Conservation (phyloP, 768 basidiomycete genomes). For the Podaxis carcinomalis region DNA sequence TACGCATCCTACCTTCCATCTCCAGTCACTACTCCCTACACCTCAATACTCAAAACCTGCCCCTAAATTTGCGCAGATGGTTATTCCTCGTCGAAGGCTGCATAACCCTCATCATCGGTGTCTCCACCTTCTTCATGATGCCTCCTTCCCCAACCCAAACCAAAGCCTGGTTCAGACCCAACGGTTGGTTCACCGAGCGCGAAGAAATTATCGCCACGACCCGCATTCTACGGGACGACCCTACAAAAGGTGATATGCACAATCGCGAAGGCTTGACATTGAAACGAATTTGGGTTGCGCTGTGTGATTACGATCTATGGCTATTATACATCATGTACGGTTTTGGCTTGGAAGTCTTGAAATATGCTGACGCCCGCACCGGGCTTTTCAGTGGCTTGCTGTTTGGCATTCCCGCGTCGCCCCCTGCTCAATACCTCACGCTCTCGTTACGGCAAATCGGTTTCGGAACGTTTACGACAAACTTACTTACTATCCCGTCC, state of each 20-base stretch:
- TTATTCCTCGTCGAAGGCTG: slow-evolving; percentile 50
- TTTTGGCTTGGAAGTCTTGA: neutral
- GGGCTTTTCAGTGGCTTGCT: slow-evolving; percentile 37
- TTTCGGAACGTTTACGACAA: slow-evolving; percentile 58
- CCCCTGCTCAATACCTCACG: slow-evolving; percentile 55
- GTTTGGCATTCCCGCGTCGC: slow-evolving; percentile 45
- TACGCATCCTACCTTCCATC: slow-evolving; percentile 9
- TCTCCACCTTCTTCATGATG: slow-evolving; percentile 53
- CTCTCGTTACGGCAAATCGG: slow-evolving; percentile 53
- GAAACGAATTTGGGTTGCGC: slow-evolving; percentile 45
- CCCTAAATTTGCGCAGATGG: slow-evolving; percentile 30
- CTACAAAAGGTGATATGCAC: slow-evolving; percentile 66
- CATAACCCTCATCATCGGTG: slow-evolving; percentile 45
- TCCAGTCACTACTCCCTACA: neutral
- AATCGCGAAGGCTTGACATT: slow-evolving; percentile 57
- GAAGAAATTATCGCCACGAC: slow-evolving; percentile 60
- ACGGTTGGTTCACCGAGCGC: slow-evolving; percentile 60
- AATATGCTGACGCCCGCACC: neutral
- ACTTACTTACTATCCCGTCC: slow-evolving; percentile 57
- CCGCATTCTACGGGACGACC: slow-evolving; percentile 60
- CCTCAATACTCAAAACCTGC: neutral
- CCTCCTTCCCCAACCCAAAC: slow-evolving; percentile 61
- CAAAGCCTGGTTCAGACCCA: slow-evolving; percentile 50
- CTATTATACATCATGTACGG: slow-evolving; percentile 54
- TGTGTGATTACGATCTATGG: slow-evolving; percentile 65